Base-by-base conservation (phyloP, 2,329 filamentous ascomycete species). In the Arachnopeziza araneosa region DNA sequence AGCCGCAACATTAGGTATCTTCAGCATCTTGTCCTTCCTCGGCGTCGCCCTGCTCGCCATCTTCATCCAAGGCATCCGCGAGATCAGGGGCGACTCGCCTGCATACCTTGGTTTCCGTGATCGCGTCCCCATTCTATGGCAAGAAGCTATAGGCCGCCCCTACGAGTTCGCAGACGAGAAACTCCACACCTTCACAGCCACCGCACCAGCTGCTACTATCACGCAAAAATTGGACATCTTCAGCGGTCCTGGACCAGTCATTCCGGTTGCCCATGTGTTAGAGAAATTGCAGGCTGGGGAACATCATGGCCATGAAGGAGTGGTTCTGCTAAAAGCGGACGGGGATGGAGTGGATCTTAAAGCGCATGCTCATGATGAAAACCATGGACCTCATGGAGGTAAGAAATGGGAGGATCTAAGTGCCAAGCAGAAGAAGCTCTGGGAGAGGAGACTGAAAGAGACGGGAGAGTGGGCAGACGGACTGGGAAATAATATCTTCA, bases 381-480 rank as follows among this genome's bases (percentile, higher is more conserved):
- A 63, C 17, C 62, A 69, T 32, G 63, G 54, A 19, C 56, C 59
- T 14, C 64, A 68, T 24, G 64, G 59, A 2, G 69, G 63, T 6
- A 69, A 67, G 57, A 66, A 58, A 1, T 74, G 72, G 72, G 67
- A 70, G 14, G 66, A 71, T 8, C 57, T 74, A 36, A 63, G 56
- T 9, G 60, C 60, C 10, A 60, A 63, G 49, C 66, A 74, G 63
- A 69, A 66, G 55, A 62, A 67, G 52, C 54, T 32, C 1, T 74
- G 71, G 71, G 67, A 68, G 55, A 55, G 63, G 62, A 69, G 65
- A 57, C 58, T 74, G 49, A 69, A 64, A 54, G 64, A 68, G 12
- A 69, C 68, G n/a, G 71, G 70, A 0, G 66, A 72, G 23, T 72
- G 71, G 71, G 68, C 64, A 4, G 71, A 71, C 56, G 71, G 64